phyloP scores from a whole-genome alignment of 2,329 filamentous ascomycete genomes.

The Zopfia rhizophila region DNA sequence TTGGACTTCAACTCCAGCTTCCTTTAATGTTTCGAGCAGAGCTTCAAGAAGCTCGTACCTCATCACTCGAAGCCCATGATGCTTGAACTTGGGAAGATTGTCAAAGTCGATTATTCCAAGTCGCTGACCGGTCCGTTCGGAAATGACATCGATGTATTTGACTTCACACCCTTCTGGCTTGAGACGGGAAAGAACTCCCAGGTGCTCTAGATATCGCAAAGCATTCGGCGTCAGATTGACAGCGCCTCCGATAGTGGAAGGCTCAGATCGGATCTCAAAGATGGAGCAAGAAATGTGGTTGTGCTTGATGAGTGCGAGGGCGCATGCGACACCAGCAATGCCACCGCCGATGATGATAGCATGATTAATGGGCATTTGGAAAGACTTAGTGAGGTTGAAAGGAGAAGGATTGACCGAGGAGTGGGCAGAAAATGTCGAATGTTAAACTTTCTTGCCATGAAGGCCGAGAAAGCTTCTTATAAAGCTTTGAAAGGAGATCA shows the following conservation, averaged over 20 bases:
- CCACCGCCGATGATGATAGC: slow-evolving; percentile 39
- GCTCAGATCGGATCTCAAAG: slow-evolving; percentile 52
- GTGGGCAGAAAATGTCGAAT: no score
- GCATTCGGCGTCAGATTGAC: slow-evolving; percentile 58
- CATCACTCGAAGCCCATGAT: slow-evolving; percentile 50
- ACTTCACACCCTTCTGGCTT: slow-evolving; percentile 51
- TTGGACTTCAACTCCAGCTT: slow-evolving; percentile 47
- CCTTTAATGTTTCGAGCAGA: slow-evolving; percentile 52
- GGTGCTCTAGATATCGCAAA: slow-evolving; percentile 54
- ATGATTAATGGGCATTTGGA: slow-evolving; percentile 21
- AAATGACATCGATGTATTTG: slow-evolving; percentile 51
- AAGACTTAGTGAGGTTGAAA: no score
- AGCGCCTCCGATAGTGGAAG: slow-evolving; percentile 56
- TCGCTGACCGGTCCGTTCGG: slow-evolving; percentile 50
- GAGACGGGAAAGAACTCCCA: slow-evolving; percentile 54
- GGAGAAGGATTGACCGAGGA: no score
- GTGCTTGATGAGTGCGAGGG: slow-evolving; percentile 27
- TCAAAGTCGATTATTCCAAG: slow-evolving; percentile 53
- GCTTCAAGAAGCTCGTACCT: slow-evolving; percentile 54
- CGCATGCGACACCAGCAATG: slow-evolving; percentile 31
- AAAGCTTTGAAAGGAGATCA: no score
- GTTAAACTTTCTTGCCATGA: no score
- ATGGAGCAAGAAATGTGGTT: slow-evolving; percentile 20
- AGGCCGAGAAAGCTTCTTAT: no score
- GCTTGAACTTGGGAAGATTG: slow-evolving; percentile 52